phyloP scores from a whole-genome alignment of 257 asterid genomes.

The Handroanthus guayacan region DNA sequence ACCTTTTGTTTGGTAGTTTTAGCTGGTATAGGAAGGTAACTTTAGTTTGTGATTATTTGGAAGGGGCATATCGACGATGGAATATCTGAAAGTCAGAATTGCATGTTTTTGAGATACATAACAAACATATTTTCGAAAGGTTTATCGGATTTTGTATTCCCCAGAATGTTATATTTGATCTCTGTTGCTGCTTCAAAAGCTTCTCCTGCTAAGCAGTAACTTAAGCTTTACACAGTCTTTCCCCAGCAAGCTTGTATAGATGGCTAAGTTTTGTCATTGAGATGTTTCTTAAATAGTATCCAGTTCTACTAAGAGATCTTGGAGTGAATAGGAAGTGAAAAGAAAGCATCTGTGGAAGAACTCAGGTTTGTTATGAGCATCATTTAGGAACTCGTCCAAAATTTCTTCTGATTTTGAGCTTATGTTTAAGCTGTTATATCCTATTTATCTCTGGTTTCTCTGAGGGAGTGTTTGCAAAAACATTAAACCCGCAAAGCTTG shows the following conservation, averaged over 20 bases:
- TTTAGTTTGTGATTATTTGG: not conserved
- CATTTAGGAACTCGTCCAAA: too few relatives aligned
- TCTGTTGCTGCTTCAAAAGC: not conserved
- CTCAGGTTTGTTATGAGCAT: too few relatives aligned
- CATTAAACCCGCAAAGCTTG: too few relatives aligned
- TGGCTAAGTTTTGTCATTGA: not conserved
- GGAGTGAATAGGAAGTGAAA: not conserved
- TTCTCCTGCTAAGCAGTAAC: not conserved
- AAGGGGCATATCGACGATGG: not conserved
- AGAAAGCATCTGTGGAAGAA: not conserved
- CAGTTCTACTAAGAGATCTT: not conserved
- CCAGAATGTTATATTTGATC: not conserved
- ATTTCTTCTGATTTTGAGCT: too few relatives aligned
- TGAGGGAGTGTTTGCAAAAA: too few relatives aligned
- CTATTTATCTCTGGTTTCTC: too few relatives aligned
- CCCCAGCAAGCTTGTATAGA: not conserved
- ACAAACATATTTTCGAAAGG: not conserved
- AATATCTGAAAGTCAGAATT: not conserved
- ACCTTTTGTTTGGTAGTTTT: not conserved
- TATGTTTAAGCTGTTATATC: too few relatives aligned
- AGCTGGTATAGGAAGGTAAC: not conserved
- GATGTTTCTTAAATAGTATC: not conserved
- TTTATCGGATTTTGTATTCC: not conserved
- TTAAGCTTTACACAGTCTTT: not conserved
- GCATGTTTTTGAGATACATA: not conserved